These are phyloP conservation scores for apple (Malus domestica) DNA, from an alignment of 306 rosid genomes.

Conservation along the genomic window ASM211411v1 NC_041799.1:38206001-38206500, in stretches of 20 bases:
- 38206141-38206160: neutral
- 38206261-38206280: neutral
- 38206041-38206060: conserved; percentile 18
- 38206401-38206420: conserved; percentile 3
- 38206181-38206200: conserved; percentile 8
- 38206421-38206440: neutral
- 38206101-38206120: conserved; percentile 15
- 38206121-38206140: conserved; percentile 20
- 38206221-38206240: conserved; percentile 3
- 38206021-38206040: conserved; percentile 21
- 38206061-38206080: conserved; percentile 20
- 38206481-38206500: neutral
- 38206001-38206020: conserved; percentile 17
- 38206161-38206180: conserved; percentile 11
- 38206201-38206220: neutral
- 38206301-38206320: conserved; percentile 13
- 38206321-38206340: conserved; percentile 17
- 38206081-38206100: conserved; percentile 4
- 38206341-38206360: conserved; percentile 4
- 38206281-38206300: conserved; percentile 14
- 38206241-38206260: conserved; percentile 5
- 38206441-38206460: neutral
- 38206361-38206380: conserved; percentile 12
- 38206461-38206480: neutral
- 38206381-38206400: neutral